Evolutionary conservation across 2,329 filamentous ascomycete genomes (phyloP).

Genomic region (Dendrostoma leiphaemia): DNA sequence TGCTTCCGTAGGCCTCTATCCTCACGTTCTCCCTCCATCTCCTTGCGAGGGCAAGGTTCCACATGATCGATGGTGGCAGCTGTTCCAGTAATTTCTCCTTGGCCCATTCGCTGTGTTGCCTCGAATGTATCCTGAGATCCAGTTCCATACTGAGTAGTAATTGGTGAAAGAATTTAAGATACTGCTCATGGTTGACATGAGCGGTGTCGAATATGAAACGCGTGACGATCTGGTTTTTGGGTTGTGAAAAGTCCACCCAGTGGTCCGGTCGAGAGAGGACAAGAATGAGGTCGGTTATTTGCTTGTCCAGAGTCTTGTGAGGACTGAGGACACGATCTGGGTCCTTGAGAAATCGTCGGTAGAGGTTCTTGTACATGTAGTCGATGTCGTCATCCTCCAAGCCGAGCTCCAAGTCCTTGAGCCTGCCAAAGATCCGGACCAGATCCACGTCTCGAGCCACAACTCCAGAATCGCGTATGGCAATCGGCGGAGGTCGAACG

Average conservation of each 20-base stretch:
- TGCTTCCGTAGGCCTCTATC: conserved; percentile 58
- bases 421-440: conserved; percentile 54
- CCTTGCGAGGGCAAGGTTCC: conserved; percentile 71
- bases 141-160: conserved; percentile 72
- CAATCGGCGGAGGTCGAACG: conserved; percentile 51
- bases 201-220: conserved; percentile 67
- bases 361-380: conserved; percentile 62
- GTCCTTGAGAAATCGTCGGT: conserved; percentile 65
- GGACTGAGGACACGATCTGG: conserved; percentile 61
- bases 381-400: conserved; percentile 57
- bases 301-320: conserved; percentile 64
- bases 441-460: conserved; percentile 61
- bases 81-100: conserved; percentile 63
- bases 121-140: conserved; percentile 66
- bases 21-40: conserved; percentile 71
- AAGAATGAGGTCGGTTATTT: conserved; percentile 70
- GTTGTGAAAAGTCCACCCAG: conserved; percentile 72
- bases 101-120: conserved; percentile 57
- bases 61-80: conserved; percentile 68
- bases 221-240: conserved; percentile 70
- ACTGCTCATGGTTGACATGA: conserved; percentile 53
- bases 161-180: conserved; percentile 72
- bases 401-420: conserved; percentile 56
- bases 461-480: conserved; percentile 56
- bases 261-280: conserved; percentile 61